Evolutionary conservation across 2,329 filamentous ascomycete genomes (phyloP), one percentile per base, ranked within the genome.

Genomic region (Apiospora sp.): DNA sequence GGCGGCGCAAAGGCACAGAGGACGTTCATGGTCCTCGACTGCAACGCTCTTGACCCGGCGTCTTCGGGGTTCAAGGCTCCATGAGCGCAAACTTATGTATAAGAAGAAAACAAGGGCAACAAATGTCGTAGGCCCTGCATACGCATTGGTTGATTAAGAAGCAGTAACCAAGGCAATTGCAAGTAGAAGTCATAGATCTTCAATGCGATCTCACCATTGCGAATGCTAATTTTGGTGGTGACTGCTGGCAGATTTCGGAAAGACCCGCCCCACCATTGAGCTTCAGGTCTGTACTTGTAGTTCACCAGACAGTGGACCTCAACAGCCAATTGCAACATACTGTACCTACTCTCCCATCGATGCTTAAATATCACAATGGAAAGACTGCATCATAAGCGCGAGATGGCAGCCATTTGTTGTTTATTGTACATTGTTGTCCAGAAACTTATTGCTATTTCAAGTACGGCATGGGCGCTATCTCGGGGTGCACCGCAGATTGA

Each of bases 11-110:
- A 72, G 71, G 75, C 70, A 51, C 75, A 74, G 73, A 80, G 73
- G 77, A 77, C 71, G 75, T 79, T 75, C 80, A 81, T 81, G 75
- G 71, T 81, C 76, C 61, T 72, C 70, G 70, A 44, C 41, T 54
- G 68, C 46, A 69, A 58, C 46, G 46, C 68, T 71, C 77, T 69
- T 78, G 75, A 77, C 74, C 80, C 72, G 67, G 51, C n/a, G 51
- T 24, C 67, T 44, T 24, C 67, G 69, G 68, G 64, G 30, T 24
- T 27, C 54, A 71, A 19, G 44, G 64, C 72, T 69, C 72, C 68
- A 70, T 70, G 58, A 41, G 58, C 58, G 58, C 58, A 64, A 19
- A 22, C 58, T 19, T 64, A 41, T 41, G 13, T n/a, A 37, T n/a
- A 13, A 3, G 14, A n/a, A 22, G 34, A 41, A 12, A 6, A 24